phyloP scores from a whole-genome alignment of 75 land plant species.

The Cupressus sempervirens region DNA sequence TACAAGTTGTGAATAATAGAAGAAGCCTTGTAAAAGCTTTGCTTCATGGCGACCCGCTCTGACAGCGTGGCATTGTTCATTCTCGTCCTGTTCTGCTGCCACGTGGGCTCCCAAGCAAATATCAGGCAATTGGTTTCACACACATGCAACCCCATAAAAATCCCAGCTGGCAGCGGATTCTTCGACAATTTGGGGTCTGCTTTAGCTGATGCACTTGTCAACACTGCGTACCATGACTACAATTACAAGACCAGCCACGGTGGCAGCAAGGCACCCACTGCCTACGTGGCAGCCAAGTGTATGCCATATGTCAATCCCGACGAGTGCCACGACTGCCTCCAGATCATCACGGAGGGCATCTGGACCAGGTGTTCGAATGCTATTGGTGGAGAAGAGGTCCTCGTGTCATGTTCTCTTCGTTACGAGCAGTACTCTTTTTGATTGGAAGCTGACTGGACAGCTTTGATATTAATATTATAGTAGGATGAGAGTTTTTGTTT shows the following conservation, averaged over 20 bases:
- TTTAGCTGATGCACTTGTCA: background rate
- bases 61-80: too few relatives aligned
- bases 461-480: too few relatives aligned
- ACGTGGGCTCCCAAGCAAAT: too few relatives aligned
- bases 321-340: conserved; percentile 8
- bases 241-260: conserved; percentile 2
- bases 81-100: too few relatives aligned
- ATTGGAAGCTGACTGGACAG: background rate
- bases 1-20: too few relatives aligned
- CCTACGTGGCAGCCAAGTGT: background rate
- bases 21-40: too few relatives aligned
- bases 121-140: background rate
- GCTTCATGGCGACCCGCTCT: too few relatives aligned
- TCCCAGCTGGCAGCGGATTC: background rate
- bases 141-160: background rate
- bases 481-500: too few relatives aligned
- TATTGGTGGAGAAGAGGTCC: background rate
- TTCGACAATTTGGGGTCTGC: background rate
- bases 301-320: background rate
- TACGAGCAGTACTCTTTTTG: conserved; percentile 2
- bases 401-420: conserved; percentile 1
- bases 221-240: background rate
- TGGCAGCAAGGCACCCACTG: background rate
- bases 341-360: background rate
- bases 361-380: background rate